A percentile compares a stretch with the other conserved stretches of the same genome.
Evolutionary conservation across 75 land plant species (phyloP).

Genomic region (Adiantum capillusveneris): DNA sequence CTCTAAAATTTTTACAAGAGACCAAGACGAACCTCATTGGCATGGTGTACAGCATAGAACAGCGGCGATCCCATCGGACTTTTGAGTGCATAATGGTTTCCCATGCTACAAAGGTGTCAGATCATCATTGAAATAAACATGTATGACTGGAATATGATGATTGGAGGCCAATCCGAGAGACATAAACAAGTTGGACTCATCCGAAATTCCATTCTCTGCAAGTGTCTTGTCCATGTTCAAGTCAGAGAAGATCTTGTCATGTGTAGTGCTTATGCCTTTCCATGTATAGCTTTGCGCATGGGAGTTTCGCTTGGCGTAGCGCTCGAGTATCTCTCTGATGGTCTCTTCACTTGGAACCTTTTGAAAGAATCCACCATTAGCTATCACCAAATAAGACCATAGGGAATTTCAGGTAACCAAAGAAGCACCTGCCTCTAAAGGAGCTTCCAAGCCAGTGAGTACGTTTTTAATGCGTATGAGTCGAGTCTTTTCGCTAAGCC

Average conservation of each 20-base stretch:
- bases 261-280: constrained; percentile 4
- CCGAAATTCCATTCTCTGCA: constrained; percentile 24
- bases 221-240: constrained; percentile 28
- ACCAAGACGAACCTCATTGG: too few species aligned
- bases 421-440: constrained; percentile 19
- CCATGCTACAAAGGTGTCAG: too few species aligned
- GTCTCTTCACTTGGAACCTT: constrained; percentile 32
- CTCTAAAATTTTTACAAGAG: too few species aligned
- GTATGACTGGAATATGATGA: constrained; percentile 20
- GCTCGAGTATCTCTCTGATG: constrained; percentile 23
- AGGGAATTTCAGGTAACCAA: too few species aligned
- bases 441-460: constrained; percentile 13
- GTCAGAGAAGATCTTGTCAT: constrained; percentile 8
- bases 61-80: too few species aligned
- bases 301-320: constrained; percentile 17
- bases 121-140: constrained; percentile 31
- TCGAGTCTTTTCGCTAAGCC: constrained; percentile 21
- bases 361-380: not conserved
- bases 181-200: constrained; percentile 15
- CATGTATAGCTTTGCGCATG: constrained; percentile 20
- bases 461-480: constrained; percentile 27
- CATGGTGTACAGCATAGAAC: too few species aligned
- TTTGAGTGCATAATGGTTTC: too few species aligned
- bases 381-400: too few species aligned
- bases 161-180: constrained; percentile 20